Evolutionary conservation across 2,329 filamentous ascomycete genomes (phyloP), one percentile per base, ranked within the genome.

Genomic region (Tolypocladium pustulatum): DNA sequence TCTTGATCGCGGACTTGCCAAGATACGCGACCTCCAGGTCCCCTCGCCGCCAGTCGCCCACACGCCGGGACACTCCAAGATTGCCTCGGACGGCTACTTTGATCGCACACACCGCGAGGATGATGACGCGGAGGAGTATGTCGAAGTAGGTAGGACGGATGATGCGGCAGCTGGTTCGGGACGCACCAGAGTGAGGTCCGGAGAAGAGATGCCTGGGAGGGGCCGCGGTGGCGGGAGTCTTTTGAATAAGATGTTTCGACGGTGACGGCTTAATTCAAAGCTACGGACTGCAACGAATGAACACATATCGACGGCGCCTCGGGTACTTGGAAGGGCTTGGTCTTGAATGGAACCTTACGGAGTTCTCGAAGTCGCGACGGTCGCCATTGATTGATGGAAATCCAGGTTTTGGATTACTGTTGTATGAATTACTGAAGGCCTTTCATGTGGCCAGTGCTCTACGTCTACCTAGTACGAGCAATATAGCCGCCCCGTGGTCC

Each of bases 1-100:
- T 60, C 73, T 82, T 37, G 75, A 78, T 58, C 72, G 75, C 55
- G 76, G 76, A 9, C 67, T 79, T 27, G 69, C 68, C n/a, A 76
- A 77, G 65, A 74, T 80, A 64, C 73, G 76, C 53, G 69, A 63
- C 54, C 57, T 62, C 13, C 63, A 65, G 22, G 52, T 63, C 36
- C 41, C 61, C 40, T 56, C 64, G 25, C 60, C 64, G 36, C 53
- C 63, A 20, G 54, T 58, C 27, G 58, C 65, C 4, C 65, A 69
- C 55, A 66, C 65, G 49, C 66, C 65, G 25, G 64, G 67, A 0
- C 64, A 71, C 55, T 66, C 67, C 54, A 75, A 74, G 61, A 54
- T 70, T 9, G 65, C 63, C 10, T 65, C 64, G 1, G 71, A 71
- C 4, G 59, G 64, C 15, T 70, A 67, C 58, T 65, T 67, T 54